These are phyloP conservation scores for Pugionium dolabratum DNA, from an alignment of 345 rosid species.

Conservation along the genomic window DNA sequence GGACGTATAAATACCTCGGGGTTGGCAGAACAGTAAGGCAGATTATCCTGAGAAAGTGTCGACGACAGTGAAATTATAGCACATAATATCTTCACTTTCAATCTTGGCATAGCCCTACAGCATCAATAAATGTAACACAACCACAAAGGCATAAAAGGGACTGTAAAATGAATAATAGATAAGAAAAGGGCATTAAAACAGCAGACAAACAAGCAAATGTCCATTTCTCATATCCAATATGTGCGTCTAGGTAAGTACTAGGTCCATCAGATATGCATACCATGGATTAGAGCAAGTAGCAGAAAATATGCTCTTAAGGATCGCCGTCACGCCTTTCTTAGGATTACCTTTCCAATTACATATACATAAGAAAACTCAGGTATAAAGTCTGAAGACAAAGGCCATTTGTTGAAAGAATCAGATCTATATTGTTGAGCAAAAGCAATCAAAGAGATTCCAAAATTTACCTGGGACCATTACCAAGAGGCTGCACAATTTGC, in stretches of 20 bases:
- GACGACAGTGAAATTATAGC: conserved; percentile 60
- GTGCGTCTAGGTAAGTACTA: conserved; percentile 3
- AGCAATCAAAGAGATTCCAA: conserved; percentile 10
- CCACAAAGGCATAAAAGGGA: neutral
- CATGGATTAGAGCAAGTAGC: conserved; percentile 56
- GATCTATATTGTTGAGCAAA: conserved; percentile 6
- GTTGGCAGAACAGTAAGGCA: conserved; percentile 60
- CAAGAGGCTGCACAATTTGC: conserved; percentile 75
- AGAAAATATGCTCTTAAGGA: conserved; percentile 55
- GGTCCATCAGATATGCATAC: conserved; percentile 42
- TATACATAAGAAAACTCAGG: conserved; percentile 11
- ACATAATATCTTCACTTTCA: conserved; percentile 54
- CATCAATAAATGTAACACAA: conserved; percentile 21
- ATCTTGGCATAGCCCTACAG: conserved; percentile 65
- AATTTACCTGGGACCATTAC: conserved; percentile 76
- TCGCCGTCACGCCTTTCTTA: conserved; percentile 48
- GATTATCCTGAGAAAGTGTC: conserved; percentile 67
- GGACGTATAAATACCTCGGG: conserved; percentile 50
- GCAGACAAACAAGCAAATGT: conserved; percentile 1
- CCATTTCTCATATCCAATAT: conserved; percentile 5
- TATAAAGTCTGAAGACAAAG: neutral
- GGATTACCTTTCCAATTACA: conserved; percentile 55
- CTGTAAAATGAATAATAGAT: neutral
- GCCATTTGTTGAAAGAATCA: neutral
- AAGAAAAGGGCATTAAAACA: neutral